phyloP scores from a whole-genome alignment of 2,329 filamentous ascomycete species.

The Pseudogymnoascus sp. region DNA sequence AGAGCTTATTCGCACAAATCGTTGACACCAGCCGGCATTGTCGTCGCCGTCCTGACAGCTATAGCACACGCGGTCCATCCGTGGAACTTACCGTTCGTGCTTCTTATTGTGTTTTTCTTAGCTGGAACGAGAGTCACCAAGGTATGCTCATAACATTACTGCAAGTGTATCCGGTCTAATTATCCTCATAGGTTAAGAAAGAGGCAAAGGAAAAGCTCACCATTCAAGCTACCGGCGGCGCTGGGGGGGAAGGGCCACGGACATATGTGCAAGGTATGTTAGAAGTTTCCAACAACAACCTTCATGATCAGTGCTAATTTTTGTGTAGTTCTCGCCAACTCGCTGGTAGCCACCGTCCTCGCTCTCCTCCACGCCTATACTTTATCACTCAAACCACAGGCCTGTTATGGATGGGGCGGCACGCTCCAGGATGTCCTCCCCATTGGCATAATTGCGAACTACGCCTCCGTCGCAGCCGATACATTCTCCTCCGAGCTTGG shows the following conservation, averaged over 20 bases:
- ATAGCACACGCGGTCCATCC: slow-evolving; percentile 81
- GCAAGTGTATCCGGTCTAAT: slow-evolving; percentile 11
- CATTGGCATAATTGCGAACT: slow-evolving; percentile 64
- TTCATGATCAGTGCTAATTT: slow-evolving; percentile 13
- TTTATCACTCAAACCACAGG: slow-evolving; percentile 30
- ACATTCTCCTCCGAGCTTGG: slow-evolving; percentile 94
- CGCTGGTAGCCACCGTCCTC: slow-evolving; percentile 63
- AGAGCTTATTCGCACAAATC: slow-evolving; percentile 65
- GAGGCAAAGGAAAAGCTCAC: slow-evolving; percentile 77
- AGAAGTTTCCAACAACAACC: background rate
- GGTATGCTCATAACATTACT: slow-evolving; percentile 35
- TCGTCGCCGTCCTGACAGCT: slow-evolving; percentile 65
- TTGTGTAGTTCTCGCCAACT: slow-evolving; percentile 71
- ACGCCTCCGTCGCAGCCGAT: slow-evolving; percentile 84
- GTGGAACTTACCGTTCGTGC: slow-evolving; percentile 81
- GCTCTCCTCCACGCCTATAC: slow-evolving; percentile 52
- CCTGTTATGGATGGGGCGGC: slow-evolving; percentile 52
- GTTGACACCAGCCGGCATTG: slow-evolving; percentile 68
- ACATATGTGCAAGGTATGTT: slow-evolving; percentile 67
- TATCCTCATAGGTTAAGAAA: slow-evolving; percentile 64
- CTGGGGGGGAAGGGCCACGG: slow-evolving; percentile 72
- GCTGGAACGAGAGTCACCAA: slow-evolving; percentile 78
- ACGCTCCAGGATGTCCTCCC: slow-evolving; percentile 47
- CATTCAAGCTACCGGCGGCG: slow-evolving; percentile 61
- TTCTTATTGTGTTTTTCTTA: slow-evolving; percentile 79